A percentile compares a stretch with the other conserved stretches of the same genome.
phyloP scores from a whole-genome alignment of 106 monocot species.

The Acorus calamus region DNA sequence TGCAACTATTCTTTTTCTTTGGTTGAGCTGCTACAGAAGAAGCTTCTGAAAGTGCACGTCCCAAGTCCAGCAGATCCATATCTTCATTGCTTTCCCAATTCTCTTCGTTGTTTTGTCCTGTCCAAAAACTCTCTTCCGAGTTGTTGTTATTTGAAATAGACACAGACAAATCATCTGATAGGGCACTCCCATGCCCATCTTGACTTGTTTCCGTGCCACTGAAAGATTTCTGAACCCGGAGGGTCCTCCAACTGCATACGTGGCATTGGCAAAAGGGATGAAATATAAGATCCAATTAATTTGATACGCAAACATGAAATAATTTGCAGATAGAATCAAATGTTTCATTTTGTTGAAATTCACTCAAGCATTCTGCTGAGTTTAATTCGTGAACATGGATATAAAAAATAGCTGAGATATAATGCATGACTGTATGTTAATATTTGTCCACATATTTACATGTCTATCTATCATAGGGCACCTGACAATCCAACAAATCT shows the following conservation, averaged over 20 bases:
- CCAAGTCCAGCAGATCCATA: conserved; percentile 50
- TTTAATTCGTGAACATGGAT: too few relatives aligned
- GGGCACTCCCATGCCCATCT: background rate
- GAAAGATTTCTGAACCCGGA: conserved; percentile 52
- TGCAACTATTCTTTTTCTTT: conserved; percentile 34
- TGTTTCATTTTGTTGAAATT: too few relatives aligned
- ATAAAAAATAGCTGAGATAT: too few relatives aligned
- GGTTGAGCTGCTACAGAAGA: conserved; percentile 23
- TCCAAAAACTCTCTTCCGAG: conserved; percentile 4
- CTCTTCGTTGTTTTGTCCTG: conserved; percentile 16
- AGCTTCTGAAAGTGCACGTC: conserved; percentile 42
- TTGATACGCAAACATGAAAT: too few relatives aligned
- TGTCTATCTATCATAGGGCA: too few relatives aligned
- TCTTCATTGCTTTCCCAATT: conserved; percentile 9
- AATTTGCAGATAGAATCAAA: too few relatives aligned
- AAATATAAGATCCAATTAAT: too few relatives aligned
- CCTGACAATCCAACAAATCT: too few relatives aligned
- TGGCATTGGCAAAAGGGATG: too few relatives aligned
- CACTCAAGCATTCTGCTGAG: too few relatives aligned
- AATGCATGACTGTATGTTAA: too few relatives aligned
- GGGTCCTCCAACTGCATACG: conserved; percentile 54
- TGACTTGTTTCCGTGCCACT: background rate
- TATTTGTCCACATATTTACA: too few relatives aligned
- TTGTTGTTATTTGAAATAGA: conserved; percentile 5
- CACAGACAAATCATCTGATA: conserved; percentile 11